Conservation (phyloP, 1,284 basidiomycete species). For the Rhodotorula glutinis region DNA sequence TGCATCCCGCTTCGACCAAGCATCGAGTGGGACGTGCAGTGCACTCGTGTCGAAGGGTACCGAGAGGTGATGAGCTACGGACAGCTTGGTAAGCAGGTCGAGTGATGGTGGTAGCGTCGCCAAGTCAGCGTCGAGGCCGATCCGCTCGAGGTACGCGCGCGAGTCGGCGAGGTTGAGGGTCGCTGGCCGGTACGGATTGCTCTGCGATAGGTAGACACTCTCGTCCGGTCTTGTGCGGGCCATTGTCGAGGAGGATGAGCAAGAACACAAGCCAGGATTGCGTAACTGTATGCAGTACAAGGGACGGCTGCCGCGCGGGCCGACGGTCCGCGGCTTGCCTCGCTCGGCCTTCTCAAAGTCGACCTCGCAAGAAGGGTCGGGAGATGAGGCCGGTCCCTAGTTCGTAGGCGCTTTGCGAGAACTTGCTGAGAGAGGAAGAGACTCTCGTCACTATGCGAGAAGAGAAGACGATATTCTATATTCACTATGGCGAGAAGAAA, state of each 20-base stretch:
- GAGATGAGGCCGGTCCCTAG: too few species aligned
- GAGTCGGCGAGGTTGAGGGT: conserved; percentile 17
- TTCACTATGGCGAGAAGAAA: too few species aligned
- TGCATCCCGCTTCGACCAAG: conserved; percentile 9
- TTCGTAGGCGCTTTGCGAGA: too few species aligned
- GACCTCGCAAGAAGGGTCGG: too few species aligned
- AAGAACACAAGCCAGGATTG: not conserved
- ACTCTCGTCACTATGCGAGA: too few species aligned
- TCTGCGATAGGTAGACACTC: conserved; percentile 25
- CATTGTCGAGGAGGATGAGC: not conserved
- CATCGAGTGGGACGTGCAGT: conserved; percentile 20
- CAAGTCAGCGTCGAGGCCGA: conserved; percentile 11
- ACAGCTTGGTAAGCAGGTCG: conserved; percentile 24
- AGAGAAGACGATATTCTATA: too few species aligned
- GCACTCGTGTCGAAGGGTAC: conserved; percentile 28
- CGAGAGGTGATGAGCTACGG: conserved; percentile 8
- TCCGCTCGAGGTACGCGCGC: conserved; percentile 16
- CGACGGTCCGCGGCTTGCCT: too few species aligned
- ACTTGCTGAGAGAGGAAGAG: too few species aligned
- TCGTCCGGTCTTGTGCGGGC: conserved; percentile 1
- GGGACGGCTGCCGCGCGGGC: too few species aligned
- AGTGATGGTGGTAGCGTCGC: conserved; percentile 9
- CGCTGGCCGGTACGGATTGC: conserved; percentile 9
- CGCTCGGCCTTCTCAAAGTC: too few species aligned
- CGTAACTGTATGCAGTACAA: too few species aligned